Percentiles rank a stretch among this genome's conserved stretches.
Evolutionary conservation across 805 yeast species (phyloP).

Genomic region (Sugiyamaella floridensis): DNA sequence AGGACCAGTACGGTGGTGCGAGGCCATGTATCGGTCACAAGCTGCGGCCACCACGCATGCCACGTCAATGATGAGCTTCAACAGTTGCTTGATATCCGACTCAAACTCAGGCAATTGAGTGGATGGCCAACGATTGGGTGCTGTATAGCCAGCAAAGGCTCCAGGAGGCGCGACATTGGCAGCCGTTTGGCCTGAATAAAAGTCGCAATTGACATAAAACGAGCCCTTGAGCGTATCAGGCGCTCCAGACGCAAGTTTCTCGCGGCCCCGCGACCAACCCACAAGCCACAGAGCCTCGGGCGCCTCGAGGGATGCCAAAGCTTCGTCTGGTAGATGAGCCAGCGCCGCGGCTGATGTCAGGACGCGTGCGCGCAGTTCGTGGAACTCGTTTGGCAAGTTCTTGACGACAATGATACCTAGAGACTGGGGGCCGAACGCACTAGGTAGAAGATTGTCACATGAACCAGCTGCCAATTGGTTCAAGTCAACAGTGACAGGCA

Average conservation of each 20-base stretch:
- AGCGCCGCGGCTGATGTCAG: constrained; percentile 38
- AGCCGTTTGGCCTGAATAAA: constrained; percentile 30
- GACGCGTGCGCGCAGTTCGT: constrained; percentile 37
- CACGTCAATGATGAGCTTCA: constrained; percentile 42
- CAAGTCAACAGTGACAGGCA: constrained; percentile 17
- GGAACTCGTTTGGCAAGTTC: constrained; percentile 36
- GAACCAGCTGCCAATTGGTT: constrained; percentile 26
- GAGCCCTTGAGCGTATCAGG: constrained; percentile 52
- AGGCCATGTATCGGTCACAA: constrained; percentile 42
- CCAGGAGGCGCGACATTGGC: not conserved
- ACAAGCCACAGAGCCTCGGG: constrained; percentile 47
- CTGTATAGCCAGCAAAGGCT: constrained; percentile 38
- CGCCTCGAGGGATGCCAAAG: constrained; percentile 37
- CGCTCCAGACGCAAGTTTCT: constrained; percentile 38
- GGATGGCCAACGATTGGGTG: constrained; percentile 50
- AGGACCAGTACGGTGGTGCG: constrained; percentile 27
- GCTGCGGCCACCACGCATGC: constrained; percentile 46
- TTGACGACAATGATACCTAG: constrained; percentile 47
- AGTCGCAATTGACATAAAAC: constrained; percentile 52
- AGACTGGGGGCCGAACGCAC: constrained; percentile 51
- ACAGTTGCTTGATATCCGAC: constrained; percentile 26
- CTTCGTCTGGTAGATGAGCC: constrained; percentile 34
- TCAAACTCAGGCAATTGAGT: constrained; percentile 21
- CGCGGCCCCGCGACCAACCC: constrained; percentile 59
- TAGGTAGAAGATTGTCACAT: constrained; percentile 29